These are phyloP conservation scores for Auricularia auricula-judae DNA, from an alignment of 768 basidiomycete species.

Conservation along the genomic window DNA sequence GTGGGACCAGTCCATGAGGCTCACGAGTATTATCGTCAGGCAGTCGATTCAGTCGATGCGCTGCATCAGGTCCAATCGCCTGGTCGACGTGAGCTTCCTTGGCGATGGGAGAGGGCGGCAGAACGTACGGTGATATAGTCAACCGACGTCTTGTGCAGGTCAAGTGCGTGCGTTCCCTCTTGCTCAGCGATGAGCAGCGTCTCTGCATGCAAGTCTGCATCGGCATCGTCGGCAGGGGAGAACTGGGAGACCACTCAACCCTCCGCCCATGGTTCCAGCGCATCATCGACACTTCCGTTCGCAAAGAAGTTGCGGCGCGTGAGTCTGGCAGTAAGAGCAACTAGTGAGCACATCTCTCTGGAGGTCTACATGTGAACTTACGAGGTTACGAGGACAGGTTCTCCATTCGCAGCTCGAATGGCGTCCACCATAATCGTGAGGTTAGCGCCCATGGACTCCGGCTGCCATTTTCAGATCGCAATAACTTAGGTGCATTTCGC, in stretches of 20 bases:
- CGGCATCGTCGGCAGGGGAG: too few relatives aligned
- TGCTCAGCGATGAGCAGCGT: constrained; percentile 25
- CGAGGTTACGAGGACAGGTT: constrained; percentile 30
- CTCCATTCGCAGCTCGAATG: constrained; percentile 23
- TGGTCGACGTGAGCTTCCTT: constrained; percentile 6
- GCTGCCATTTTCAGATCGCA: constrained; percentile 2
- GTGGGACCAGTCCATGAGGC: background rate
- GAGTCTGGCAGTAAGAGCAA: constrained; percentile 7
- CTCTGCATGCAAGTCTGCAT: constrained; percentile 12
- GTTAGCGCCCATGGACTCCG: constrained; percentile 33
- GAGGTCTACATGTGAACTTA: background rate
- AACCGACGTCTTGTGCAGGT: constrained; percentile 28
- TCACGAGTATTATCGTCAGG: constrained; percentile 17
- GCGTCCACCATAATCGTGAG: constrained; percentile 28
- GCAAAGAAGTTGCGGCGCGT: constrained; percentile 27
- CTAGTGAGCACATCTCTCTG: background rate
- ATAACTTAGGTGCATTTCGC: background rate
- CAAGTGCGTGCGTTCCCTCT: constrained; percentile 27
- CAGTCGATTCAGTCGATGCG: constrained; percentile 30
- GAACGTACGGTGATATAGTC: constrained; percentile 18
- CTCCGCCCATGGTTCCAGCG: background rate
- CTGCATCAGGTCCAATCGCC: constrained; percentile 29
- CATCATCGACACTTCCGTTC: constrained; percentile 26
- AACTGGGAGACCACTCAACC: background rate
- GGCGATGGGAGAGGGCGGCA: too few relatives aligned